Base-by-base conservation (phyloP, 2,329 filamentous ascomycete species). In the Xenosphaeropsis pyriputrescens region DNA sequence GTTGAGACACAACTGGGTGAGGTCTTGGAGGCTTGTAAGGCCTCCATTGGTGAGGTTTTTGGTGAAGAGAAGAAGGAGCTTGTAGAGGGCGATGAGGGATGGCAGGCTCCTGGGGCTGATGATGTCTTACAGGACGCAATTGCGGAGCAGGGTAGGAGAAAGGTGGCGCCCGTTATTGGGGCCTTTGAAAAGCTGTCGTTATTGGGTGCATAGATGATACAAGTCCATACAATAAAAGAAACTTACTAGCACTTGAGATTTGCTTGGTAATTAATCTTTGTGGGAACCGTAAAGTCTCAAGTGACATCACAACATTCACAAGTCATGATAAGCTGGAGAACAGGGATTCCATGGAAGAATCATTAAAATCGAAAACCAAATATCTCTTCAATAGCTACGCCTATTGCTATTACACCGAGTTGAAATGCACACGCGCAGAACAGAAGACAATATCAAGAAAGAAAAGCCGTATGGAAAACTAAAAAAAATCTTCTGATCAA, bases 1-100 rank as follows among this genome's bases (percentile, higher is more conserved):
- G 72, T 93, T 3, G 81, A 91, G 57, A 68, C 63, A 7, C 70
- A 84, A 18, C 75, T 89, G 61, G 67, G 61, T 5, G 85, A 91
- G 45, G 79, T 96, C 1, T 62, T 85, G 8, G 75, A 72, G 33
- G 69, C 75, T 43, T 93, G 85, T 55, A 60, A 60, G 45, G 65
- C 62, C 6, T 79, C 80, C 32, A 65, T 86, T 13, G 64, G 59
- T 8, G 81, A 93, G 49, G 80, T 93, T 0, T 93, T 83, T 54
- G 64, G 63, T 38, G 42, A 45, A 5, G 43, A 40, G 19, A 34
- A 41, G 18, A 44, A 40, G 26, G 47, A 47, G 18, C 46, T 45
- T n/a, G 47, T 49, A 31, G 53, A 50, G 33, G 49, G 44, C 31
- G 45, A 40, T 16, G 43, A 52, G 33, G 44, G 36, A 5, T 53